Conservation (phyloP, 768 basidiomycete species). For the Calocera cornea region DNA sequence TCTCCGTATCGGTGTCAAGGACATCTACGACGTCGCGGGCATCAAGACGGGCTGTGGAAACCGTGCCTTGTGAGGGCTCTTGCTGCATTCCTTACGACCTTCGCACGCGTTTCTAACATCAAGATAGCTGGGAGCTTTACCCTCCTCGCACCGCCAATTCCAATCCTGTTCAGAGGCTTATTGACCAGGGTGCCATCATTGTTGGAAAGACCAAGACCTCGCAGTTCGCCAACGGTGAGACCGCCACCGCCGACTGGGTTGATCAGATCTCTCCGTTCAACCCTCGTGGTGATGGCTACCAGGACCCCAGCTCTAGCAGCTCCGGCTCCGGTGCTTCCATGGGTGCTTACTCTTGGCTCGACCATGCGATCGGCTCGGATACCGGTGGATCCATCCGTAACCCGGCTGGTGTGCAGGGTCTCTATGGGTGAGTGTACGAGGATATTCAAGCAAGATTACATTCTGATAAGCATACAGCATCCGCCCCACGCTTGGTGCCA, state of each 20-base stretch:
- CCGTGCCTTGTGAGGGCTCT: slow-evolving; percentile 19
- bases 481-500: slow-evolving; percentile 18
- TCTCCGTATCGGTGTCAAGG: slow-evolving; percentile 38
- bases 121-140: slow-evolving; percentile 20
- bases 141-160: slow-evolving; percentile 28
- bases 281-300: slow-evolving; percentile 21
- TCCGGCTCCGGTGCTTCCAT: slow-evolving; percentile 17
- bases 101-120: slow-evolving; percentile 4
- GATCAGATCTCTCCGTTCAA: slow-evolving; percentile 19
- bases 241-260: slow-evolving; percentile 16
- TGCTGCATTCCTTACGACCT: background rate
- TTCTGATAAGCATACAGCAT: slow-evolving; percentile 6
- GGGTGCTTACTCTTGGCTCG: slow-evolving; percentile 23
- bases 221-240: slow-evolving; percentile 36
- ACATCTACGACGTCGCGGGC: slow-evolving; percentile 31
- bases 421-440: slow-evolving; percentile 11
- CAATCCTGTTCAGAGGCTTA: slow-evolving; percentile 33
- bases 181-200: slow-evolving; percentile 37
- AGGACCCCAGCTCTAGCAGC: slow-evolving; percentile 18
- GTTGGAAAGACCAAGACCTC: slow-evolving; percentile 44
- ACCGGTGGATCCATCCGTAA: slow-evolving; percentile 18
- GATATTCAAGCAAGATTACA: background rate
- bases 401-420: slow-evolving; percentile 18
- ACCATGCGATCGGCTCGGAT: slow-evolving; percentile 21
- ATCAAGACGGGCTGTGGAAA: slow-evolving; percentile 28